phyloP scores from a whole-genome alignment of 2,329 filamentous ascomycete species.

The Knufia petricola region DNA sequence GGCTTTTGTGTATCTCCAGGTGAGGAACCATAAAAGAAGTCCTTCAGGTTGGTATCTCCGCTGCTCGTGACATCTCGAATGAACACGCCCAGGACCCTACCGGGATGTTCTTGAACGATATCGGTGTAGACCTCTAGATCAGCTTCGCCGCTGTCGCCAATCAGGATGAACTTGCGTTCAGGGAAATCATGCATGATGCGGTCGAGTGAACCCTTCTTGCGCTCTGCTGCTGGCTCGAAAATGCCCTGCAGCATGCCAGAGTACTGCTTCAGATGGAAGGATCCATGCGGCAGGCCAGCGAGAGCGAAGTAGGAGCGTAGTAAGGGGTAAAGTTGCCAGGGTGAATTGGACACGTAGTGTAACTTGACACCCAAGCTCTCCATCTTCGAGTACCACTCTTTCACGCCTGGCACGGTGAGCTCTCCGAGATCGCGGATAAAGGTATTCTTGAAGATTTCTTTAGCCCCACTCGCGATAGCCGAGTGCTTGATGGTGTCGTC shows the following conservation, averaged over 20 bases:
- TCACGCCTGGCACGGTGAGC: constrained; percentile 75
- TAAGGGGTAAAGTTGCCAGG: constrained; percentile 93
- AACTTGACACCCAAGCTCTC: constrained; percentile 72
- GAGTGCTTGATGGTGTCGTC: constrained; percentile 97
- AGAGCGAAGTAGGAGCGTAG: constrained; percentile 74
- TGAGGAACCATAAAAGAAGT: constrained; percentile 59
- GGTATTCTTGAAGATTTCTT: constrained; percentile 92
- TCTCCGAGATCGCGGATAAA: constrained; percentile 80
- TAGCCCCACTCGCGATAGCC: constrained; percentile 74
- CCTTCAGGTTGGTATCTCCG: constrained; percentile 40
- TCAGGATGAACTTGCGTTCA: constrained; percentile 74
- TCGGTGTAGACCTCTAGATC: constrained; percentile 97
- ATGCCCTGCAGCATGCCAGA: constrained; percentile 95
- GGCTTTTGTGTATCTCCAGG: not conserved
- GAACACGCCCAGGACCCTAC: constrained; percentile 75
- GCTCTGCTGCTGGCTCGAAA: constrained; percentile 91
- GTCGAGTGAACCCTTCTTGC: constrained; percentile 81
- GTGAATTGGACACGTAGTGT: constrained; percentile 98
- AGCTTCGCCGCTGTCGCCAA: constrained; percentile 92
- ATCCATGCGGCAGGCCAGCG: constrained; percentile 73
- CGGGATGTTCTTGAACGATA: constrained; percentile 73
- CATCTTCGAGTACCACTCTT: constrained; percentile 77
- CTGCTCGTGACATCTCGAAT: constrained; percentile 91
- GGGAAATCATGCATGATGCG: constrained; percentile 84
- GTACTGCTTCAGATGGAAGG: constrained; percentile 93